A percentile compares a stretch with the other conserved stretches of the same genome.
These are phyloP conservation scores for Sungouiozyma intestinalis DNA, from an alignment of 805 yeast species.

Conservation along the genomic window DNA sequence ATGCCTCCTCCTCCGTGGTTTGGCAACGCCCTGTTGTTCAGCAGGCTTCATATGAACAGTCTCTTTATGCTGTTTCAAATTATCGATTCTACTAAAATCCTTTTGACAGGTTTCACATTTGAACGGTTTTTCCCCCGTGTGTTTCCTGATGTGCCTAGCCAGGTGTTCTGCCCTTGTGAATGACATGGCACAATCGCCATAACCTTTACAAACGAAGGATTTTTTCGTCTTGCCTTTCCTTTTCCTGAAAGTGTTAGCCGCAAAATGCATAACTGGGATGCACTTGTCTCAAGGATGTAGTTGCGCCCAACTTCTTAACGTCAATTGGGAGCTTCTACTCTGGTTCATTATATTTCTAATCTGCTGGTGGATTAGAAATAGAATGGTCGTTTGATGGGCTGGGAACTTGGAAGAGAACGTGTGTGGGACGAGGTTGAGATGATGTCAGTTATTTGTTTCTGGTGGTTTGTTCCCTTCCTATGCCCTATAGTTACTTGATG, in stretches of 20 bases:
- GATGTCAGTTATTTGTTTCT: too few relatives aligned
- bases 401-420: too few relatives aligned
- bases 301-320: too few relatives aligned
- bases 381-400: not conserved
- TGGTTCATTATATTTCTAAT: not conserved
- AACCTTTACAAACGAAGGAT: slow-evolving; percentile 77
- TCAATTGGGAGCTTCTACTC: not conserved
- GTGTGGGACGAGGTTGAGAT: too few relatives aligned
- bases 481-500: too few relatives aligned
- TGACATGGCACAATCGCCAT: slow-evolving; percentile 77
- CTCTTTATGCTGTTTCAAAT: slow-evolving; percentile 82
- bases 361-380: not conserved
- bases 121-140: slow-evolving; percentile 91
- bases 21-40: not conserved
- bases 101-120: slow-evolving; percentile 74
- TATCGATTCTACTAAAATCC: slow-evolving; percentile 74
- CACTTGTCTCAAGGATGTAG: too few relatives aligned
- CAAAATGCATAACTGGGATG: not conserved
- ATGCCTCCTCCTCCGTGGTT: not conserved
- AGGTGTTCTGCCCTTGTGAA: slow-evolving; percentile 87
- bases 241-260: not conserved
- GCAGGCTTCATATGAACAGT: slow-evolving; percentile 51
- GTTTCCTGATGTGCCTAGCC: slow-evolving; percentile 86
- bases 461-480: too few relatives aligned
- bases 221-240: slow-evolving; percentile 20